phyloP scores from a whole-genome alignment of 2,329 filamentous ascomycete species.

The Pseudogymnoascus sp. region DNA sequence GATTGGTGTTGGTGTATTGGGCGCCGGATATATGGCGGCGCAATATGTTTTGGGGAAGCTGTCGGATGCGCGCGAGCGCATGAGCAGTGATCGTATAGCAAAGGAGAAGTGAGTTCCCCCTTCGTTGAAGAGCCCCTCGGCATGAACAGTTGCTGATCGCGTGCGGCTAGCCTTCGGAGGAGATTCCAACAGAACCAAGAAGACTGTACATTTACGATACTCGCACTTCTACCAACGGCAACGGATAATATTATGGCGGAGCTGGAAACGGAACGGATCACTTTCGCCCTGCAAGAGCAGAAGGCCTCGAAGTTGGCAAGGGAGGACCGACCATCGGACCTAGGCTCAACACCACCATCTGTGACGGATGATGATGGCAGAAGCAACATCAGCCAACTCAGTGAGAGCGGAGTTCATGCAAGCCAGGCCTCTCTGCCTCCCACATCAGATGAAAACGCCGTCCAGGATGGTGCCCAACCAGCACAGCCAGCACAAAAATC shows the following conservation, averaged over 20 bases:
- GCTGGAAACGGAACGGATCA: slow-evolving; percentile 86
- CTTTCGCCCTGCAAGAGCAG: slow-evolving; percentile 89
- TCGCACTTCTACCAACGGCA: slow-evolving; percentile 88
- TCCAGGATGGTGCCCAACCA: slow-evolving; percentile 34
- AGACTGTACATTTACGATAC: slow-evolving; percentile 94
- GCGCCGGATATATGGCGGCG: slow-evolving; percentile 82
- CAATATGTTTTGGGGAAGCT: slow-evolving; percentile 92
- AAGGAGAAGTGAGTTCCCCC: slow-evolving; percentile 74
- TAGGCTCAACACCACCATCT: slow-evolving; percentile 44
- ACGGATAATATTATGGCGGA: slow-evolving; percentile 82
- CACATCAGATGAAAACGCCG: slow-evolving; percentile 34
- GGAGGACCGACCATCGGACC: slow-evolving; percentile 39
- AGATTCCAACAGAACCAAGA: slow-evolving; percentile 99
- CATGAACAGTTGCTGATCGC: slow-evolving; percentile 15
- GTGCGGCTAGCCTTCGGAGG: slow-evolving; percentile 64
- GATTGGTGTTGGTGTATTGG: slow-evolving; percentile 78
- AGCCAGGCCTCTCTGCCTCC: slow-evolving; percentile 63
- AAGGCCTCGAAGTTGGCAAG: slow-evolving; percentile 66
- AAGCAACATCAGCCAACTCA: slow-evolving; percentile 68
- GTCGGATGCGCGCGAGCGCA: slow-evolving; percentile 86
- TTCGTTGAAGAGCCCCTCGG: background rate
- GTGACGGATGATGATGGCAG: slow-evolving; percentile 75
- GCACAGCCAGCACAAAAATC: slow-evolving; percentile 35
- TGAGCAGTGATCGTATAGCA: slow-evolving; percentile 91
- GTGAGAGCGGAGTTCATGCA: slow-evolving; percentile 75